Percentiles rank a stretch among this genome's conserved stretches.
These are phyloP conservation scores for Rhynchospora breviuscula DNA, from an alignment of 176 grass and related monocot genomes.

Conservation along the genomic window DNA sequence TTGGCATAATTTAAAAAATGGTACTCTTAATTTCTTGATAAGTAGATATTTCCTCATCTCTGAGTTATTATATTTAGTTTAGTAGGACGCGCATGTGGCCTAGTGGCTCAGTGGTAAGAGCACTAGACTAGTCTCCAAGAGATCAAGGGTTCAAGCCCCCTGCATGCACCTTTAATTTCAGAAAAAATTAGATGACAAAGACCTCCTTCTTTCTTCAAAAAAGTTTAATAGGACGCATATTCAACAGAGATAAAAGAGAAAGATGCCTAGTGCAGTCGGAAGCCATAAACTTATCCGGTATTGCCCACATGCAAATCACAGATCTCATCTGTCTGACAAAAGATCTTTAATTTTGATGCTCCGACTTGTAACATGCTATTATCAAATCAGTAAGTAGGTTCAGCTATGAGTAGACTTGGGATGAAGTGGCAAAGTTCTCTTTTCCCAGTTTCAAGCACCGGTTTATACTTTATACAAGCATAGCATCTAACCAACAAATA, in stretches of 20 bases:
- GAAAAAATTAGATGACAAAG: too few species aligned
- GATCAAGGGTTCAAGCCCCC: too few species aligned
- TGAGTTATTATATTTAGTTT: background rate
- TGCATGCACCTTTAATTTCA: too few species aligned
- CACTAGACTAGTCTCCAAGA: too few species aligned
- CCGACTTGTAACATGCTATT: background rate
- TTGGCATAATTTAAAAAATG: background rate
- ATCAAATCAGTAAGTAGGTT: conserved; percentile 13
- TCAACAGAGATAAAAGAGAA: background rate
- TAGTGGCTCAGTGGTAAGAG: too few species aligned
- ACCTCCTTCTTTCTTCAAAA: too few species aligned
- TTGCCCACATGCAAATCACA: background rate
- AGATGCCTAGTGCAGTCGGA: background rate
- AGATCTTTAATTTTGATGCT: background rate
- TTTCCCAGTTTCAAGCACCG: background rate
- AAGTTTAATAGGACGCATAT: background rate
- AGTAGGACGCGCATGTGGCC: background rate
- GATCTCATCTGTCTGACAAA: background rate
- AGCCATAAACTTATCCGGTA: background rate
- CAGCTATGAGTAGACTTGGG: background rate
- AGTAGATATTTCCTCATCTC: background rate
- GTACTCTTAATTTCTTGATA: background rate
- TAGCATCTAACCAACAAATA: background rate
- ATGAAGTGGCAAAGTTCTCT: background rate
- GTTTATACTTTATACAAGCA: background rate